Conservation (phyloP, 768 basidiomycete genomes). For the Pleurotus citrinopileatus region DNA sequence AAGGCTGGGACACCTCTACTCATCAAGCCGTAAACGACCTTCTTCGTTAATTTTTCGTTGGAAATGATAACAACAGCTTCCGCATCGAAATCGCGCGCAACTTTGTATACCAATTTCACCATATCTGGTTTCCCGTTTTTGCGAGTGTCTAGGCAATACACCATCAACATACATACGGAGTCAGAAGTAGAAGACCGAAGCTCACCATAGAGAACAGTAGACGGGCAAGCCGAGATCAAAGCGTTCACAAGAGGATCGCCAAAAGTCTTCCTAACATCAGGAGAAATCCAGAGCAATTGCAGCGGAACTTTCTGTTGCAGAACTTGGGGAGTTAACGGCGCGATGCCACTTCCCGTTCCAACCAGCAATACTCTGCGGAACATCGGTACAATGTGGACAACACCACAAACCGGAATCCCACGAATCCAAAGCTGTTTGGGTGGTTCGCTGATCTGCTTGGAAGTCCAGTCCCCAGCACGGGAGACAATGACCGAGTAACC, state of each 20-base stretch:
- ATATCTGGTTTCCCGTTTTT: slow-evolving; percentile 36
- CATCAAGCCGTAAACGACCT: slow-evolving; percentile 38
- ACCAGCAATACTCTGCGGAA: slow-evolving; percentile 52
- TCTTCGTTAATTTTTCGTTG: slow-evolving; percentile 35
- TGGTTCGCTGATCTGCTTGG: slow-evolving; percentile 42
- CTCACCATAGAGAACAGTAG: slow-evolving; percentile 32
- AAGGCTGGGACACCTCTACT: slow-evolving; percentile 39
- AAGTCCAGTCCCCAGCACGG: slow-evolving; percentile 58
- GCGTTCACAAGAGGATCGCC: slow-evolving; percentile 37
- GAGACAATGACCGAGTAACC: slow-evolving; percentile 55
- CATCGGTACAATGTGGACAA: slow-evolving; percentile 44
- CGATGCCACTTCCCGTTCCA: slow-evolving; percentile 54
- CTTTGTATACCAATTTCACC: slow-evolving; percentile 33
- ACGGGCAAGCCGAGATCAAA: slow-evolving; percentile 34
- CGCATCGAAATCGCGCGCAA: slow-evolving; percentile 34
- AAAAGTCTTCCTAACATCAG: slow-evolving; percentile 36
- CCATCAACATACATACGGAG: no score
- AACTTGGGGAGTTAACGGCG: slow-evolving; percentile 37
- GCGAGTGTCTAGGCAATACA: slow-evolving; percentile 30
- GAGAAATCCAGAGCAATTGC: slow-evolving; percentile 40
- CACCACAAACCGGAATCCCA: slow-evolving; percentile 47
- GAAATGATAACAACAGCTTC: slow-evolving; percentile 42
- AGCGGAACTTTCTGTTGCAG: slow-evolving; percentile 32
- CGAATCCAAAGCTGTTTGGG: slow-evolving; percentile 53
- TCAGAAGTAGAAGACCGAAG: background rate